Evolutionary conservation across 257 asterid species (phyloP), one percentile per base, ranked within the genome.

Genomic region (Solanum pennellii): DNA sequence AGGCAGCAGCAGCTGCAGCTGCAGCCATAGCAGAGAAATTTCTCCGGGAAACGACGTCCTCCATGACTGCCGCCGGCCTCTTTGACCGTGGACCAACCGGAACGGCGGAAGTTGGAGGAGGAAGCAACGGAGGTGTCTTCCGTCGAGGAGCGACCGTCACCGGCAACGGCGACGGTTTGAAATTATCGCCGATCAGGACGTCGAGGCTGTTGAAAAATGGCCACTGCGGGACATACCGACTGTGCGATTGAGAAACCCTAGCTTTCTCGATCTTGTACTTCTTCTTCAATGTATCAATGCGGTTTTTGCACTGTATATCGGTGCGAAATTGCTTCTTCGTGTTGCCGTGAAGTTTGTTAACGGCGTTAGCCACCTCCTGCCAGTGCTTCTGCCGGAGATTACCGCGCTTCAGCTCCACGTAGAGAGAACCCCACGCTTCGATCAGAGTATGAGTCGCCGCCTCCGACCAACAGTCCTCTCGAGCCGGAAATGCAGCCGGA

Each of bases 381-480:
- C 99, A 96, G 93, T 96, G 98, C 84, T 93, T 93, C 88, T 90
- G 98, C 9, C 98, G 95, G 94, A 95, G 99, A 87, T 93, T 95
- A 12, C 99, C 98, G 69, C 96, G 94, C 90, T 96, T 95, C 14
- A 94, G 99, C 33, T 91, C 89, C 3, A 95, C 88, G 91, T 90
- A 94, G 84, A 91, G 98, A 66, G 92, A 85, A 25, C 99, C 99
- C 99, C 99, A 96, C 12, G 95, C 94, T 5, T 92, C 94, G 80
- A 96, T 92, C 87, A 96, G 93, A 12, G 98, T 94, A 37, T 93
- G 92, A 35, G 98, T 96, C 0, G 96, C 98, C 9, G 92, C 95
- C 65, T 94, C 98, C 10, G 99, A 94, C 99, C 99, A 96, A 82
- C 98, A 93, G 90, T 96, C 99, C 85, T 95, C 98, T 5, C 98